Evolutionary conservation across 352 stramenopile genomes (phyloP), one percentile per base, ranked within the genome.

Genomic region (Phytophthora boehmeriae): DNA sequence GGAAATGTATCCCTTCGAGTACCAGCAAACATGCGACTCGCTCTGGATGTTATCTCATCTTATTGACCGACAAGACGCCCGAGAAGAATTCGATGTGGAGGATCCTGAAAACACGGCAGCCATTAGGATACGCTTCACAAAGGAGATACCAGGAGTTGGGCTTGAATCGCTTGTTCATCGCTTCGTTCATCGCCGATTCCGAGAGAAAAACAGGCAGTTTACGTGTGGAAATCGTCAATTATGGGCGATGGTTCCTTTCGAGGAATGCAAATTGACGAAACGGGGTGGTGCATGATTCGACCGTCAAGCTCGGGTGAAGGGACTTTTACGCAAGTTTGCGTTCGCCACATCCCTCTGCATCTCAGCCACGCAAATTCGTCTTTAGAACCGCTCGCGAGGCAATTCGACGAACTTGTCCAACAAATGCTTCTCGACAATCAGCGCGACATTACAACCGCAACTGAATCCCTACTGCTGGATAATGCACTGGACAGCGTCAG

Each of bases 31-130:
- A 4, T 54, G 48, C 28, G n/a, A 58, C 6, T 54, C 16, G 14
- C 48, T 65, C 5, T 65, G 57, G 57, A 41, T 23, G 5, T 52
- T 65, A 25, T n/a, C 47, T 5, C 10, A 39, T 36, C 43, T 65
- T 16, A 39, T n/a, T n/a, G n/a, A n/a, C n/a, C n/a, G n/a, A n/a
- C n/a, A n/a, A n/a, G n/a, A n/a, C n/a, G n/a, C n/a, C n/a, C n/a
- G n/a, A n/a, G n/a, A n/a, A n/a, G n/a, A n/a, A n/a, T n/a, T n/a
- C n/a, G 17, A 38, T 9, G 17, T 54, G 6, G 27, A 53, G 47
- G 41, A 59, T 13, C 22, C 47, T 1, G 19, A 47, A 22, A 59
- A 65, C 25, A 65, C 30, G 0, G 4, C 43, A 6, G 48, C 39
- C 0, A 10, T 59, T 11, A 48, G 11, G 23, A 59, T 59, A 27